Conservation (phyloP, 1,284 basidiomycete species). For the Cutaneotrichosporon arboriforme region DNA sequence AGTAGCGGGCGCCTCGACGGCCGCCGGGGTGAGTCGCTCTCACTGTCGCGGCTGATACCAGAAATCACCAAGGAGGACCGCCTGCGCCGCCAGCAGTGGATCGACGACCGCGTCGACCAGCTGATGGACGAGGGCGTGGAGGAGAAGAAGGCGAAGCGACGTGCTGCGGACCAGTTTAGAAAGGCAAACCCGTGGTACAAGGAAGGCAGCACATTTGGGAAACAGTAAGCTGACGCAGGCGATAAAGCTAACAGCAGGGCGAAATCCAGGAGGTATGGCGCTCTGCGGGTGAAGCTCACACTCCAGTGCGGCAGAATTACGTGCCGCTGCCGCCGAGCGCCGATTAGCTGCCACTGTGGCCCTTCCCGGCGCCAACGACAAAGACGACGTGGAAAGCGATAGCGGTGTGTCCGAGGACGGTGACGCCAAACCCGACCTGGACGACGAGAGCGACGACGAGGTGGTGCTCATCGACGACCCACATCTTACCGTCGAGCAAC, state of each 20-base stretch:
- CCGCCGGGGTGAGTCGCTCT: slow-evolving; percentile 21
- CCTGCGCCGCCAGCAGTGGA: slow-evolving; percentile 24
- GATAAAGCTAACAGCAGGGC: slow-evolving; percentile 23
- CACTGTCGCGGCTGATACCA: slow-evolving; percentile 6
- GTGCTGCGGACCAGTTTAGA: slow-evolving; percentile 30
- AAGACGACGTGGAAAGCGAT: background rate
- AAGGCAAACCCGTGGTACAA: slow-evolving; percentile 39
- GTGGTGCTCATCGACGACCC: slow-evolving; percentile 24
- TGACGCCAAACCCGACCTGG: background rate
- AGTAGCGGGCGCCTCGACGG: slow-evolving; percentile 35
- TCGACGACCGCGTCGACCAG: slow-evolving; percentile 19
- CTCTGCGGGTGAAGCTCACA: background rate
- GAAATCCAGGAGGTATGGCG: slow-evolving; percentile 33
- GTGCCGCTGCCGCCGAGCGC: slow-evolving; percentile 39
- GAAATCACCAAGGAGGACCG: slow-evolving; percentile 40
- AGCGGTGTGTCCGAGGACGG: slow-evolving; percentile 5
- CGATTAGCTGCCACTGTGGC: slow-evolving; percentile 15
- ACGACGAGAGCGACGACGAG: slow-evolving; percentile 6
- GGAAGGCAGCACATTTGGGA: slow-evolving; percentile 37
- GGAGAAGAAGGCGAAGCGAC: slow-evolving; percentile 25
- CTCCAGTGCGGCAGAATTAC: slow-evolving; percentile 33
- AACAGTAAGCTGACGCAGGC: slow-evolving; percentile 23
- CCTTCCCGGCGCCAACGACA: background rate
- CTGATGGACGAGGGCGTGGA: slow-evolving; percentile 22
- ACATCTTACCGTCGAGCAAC: slow-evolving; percentile 22